phyloP scores from a whole-genome alignment of 2,329 filamentous ascomycete genomes.

The Basipetospora chlamydospora region DNA sequence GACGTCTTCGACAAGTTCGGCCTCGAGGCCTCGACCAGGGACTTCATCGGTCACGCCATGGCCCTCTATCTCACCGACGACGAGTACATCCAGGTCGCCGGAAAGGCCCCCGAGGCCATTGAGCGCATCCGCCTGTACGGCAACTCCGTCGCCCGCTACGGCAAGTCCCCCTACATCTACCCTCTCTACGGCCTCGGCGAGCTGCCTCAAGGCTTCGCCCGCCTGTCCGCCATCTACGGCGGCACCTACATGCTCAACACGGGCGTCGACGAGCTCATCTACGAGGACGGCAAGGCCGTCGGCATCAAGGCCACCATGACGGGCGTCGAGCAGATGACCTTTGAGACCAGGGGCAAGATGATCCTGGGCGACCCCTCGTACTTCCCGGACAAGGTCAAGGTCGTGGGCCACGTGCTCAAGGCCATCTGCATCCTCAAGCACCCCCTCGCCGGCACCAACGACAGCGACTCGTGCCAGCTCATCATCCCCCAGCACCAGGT shows the following conservation, averaged over 20 bases:
- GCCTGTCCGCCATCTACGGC: slow-evolving; percentile 94
- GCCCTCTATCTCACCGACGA: slow-evolving; percentile 84
- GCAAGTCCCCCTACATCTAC: slow-evolving; percentile 99
- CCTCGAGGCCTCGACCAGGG: slow-evolving; percentile 73
- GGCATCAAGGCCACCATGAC: slow-evolving; percentile 98
- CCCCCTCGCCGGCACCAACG: slow-evolving; percentile 77
- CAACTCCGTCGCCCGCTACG: slow-evolving; percentile 93
- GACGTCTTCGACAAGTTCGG: slow-evolving; percentile 99
- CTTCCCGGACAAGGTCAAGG: slow-evolving; percentile 79
- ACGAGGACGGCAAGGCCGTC: slow-evolving; percentile 71
- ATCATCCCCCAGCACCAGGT: slow-evolving; percentile 98
- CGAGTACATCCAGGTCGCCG: slow-evolving; percentile 60
- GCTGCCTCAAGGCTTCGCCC: slow-evolving; percentile 93
- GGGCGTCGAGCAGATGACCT: slow-evolving; percentile 81
- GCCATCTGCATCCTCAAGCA: slow-evolving; percentile 97
- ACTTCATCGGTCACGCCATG: slow-evolving; percentile 98
- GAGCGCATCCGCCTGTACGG: slow-evolving; percentile 91
- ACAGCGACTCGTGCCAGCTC: slow-evolving; percentile 79
- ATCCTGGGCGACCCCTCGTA: slow-evolving; percentile 95
- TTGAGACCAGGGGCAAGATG: slow-evolving; percentile 90
- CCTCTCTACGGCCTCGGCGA: slow-evolving; percentile 94
- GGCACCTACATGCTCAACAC: slow-evolving; percentile 99
- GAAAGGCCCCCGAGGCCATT: slow-evolving; percentile 69
- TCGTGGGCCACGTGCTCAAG: slow-evolving; percentile 81
- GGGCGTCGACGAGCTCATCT: slow-evolving; percentile 75